Percentiles rank a stretch among this genome's conserved stretches.
Evolutionary conservation across 2,329 filamentous ascomycete genomes (phyloP).

Genomic region (Aspergillus sojae): DNA sequence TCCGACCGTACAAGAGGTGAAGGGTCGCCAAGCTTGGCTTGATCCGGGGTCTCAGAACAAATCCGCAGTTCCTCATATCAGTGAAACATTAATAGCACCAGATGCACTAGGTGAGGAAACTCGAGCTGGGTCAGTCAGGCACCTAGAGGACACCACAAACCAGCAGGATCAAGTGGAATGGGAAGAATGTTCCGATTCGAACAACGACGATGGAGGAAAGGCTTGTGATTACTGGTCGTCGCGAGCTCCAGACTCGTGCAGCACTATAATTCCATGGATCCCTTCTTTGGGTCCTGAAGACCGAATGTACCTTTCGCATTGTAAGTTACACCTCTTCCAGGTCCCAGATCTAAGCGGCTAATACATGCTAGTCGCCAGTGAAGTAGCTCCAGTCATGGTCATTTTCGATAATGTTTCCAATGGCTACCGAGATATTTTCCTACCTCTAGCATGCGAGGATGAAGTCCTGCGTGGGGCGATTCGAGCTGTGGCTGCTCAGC

Average conservation of each 20-base stretch:
- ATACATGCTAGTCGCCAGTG: conserved; percentile 21
- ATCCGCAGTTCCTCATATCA: background rate
- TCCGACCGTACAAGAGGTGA: background rate
- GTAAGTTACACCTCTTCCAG: background rate
- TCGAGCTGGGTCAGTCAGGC: background rate
- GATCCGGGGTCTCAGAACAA: background rate
- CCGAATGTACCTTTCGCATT: conserved; percentile 22
- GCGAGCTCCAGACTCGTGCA: background rate
- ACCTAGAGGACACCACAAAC: background rate
- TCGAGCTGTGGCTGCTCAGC: conserved; percentile 25
- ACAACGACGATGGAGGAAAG: background rate
- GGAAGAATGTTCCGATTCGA: background rate
- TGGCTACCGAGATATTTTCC: conserved; percentile 32
- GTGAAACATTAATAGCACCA: background rate
- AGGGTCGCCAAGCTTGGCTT: background rate
- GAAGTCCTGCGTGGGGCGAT: conserved; percentile 27
- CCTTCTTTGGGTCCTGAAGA: conserved; percentile 12
- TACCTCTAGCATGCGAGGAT: conserved; percentile 30
- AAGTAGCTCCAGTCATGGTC: conserved; percentile 34
- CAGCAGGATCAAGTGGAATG: background rate
- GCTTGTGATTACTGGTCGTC: background rate
- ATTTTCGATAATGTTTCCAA: conserved; percentile 32
- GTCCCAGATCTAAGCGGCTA: background rate
- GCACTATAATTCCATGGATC: conserved; percentile 15
- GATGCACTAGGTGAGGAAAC: background rate